Base-by-base conservation (phyloP, 805 yeast species). In the Myxozyma vanderwaltii region DNA sequence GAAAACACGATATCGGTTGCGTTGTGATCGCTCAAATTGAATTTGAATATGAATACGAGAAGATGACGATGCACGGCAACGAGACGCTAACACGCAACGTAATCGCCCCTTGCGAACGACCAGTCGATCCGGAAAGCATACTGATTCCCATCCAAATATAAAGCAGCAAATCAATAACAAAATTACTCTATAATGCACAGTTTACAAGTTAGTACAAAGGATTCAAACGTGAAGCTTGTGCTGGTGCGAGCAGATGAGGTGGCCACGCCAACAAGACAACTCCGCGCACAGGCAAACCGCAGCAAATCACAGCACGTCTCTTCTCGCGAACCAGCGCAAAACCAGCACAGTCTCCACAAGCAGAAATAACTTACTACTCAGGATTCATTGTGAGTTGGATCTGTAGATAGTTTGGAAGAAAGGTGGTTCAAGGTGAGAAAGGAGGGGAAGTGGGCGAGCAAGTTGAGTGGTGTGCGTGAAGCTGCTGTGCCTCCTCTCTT, bases 361-460 rank as follows among this genome's bases (percentile, higher is more conserved):
- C 8, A 19, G 21, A 21, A n/a, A 5, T 1, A 3, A 51, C 54
- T n/a, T 13, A 51, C 54, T 31, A 51, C 54, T 51, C 54, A 40
- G 54, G 54, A 41, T 51, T 51, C 54, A 51, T 51, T 13, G 24
- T 27, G 19, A 44, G 38, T 21, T 24, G 33, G 39, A 8, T 24
- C 39, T 36, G 31, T 35, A 19, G 17, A 13, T 35, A 23, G 6
- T 31, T 35, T 10, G 8, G 31, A 21, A 36, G 19, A 21, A 17
- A 15, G 27, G 15, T 7, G 27, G 2, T 5, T 15, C n/a, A 15
- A 38, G 7, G 41, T 13, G 21, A 33, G 41, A 13, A 17, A 38
- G 41, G 41, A 21, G 29, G 26, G 29, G 26, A 8, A 46, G 29
- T 19, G 51, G 23, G 23, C 29, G 15, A 8, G 48, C 6, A 33